These are phyloP conservation scores for Trichoderma guizhouense DNA, from an alignment of 2,329 filamentous ascomycete species.

Conservation along the genomic window DNA sequence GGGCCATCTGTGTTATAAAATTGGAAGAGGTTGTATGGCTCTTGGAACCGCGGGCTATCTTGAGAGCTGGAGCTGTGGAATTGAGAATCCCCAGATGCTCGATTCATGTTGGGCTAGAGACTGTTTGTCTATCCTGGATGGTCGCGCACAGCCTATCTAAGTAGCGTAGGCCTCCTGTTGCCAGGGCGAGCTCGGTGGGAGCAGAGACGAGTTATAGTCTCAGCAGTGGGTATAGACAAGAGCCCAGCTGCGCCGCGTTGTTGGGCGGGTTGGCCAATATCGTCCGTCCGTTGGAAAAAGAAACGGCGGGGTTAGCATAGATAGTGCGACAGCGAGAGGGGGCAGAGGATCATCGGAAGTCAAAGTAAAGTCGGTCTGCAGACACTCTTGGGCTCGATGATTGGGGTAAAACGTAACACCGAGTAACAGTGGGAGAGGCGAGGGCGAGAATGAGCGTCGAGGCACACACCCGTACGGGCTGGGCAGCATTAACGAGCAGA, in stretches of 20 bases:
- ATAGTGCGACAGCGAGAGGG: not conserved
- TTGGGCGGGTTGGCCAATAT: not conserved
- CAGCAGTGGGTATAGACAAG: not conserved
- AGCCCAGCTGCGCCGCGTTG: not conserved
- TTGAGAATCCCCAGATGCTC: not conserved
- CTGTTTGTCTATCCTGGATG: not conserved
- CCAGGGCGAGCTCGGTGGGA: not conserved
- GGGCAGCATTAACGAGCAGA: not conserved
- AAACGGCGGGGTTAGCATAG: not conserved
- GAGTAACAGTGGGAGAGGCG: not conserved
- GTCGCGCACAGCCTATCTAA: not conserved
- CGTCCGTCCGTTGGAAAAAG: not conserved
- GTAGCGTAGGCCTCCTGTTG: not conserved
- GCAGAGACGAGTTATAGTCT: not conserved
- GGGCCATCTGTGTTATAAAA: constrained; percentile 40
- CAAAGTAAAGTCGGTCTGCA: constrained; percentile 10
- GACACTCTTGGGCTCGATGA: not conserved
- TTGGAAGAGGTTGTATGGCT: constrained; percentile 33
- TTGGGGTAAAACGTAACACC: not conserved
- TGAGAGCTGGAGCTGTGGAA: not conserved
- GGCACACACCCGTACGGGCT: not conserved
- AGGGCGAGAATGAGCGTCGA: not conserved
- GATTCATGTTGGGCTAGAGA: not conserved
- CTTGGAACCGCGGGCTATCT: too few relatives aligned
- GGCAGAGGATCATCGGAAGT: not conserved